Conservation (phyloP, 2,329 filamentous ascomycete species). For the Diatrype stigma region DNA sequence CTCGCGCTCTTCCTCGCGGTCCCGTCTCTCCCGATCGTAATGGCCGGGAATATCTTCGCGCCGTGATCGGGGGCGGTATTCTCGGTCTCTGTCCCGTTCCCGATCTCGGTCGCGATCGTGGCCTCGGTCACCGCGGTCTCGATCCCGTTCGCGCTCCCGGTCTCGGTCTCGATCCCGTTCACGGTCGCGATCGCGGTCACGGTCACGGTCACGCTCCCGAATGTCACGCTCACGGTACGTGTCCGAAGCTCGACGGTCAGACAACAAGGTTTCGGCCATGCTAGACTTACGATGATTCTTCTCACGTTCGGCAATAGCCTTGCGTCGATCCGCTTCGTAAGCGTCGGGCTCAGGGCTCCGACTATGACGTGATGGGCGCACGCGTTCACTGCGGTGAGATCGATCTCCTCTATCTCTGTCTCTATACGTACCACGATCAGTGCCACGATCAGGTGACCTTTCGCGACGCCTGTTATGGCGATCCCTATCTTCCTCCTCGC, state of each 20-base stretch:
- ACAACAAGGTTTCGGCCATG: conserved; percentile 60
- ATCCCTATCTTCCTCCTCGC: conserved; percentile 78
- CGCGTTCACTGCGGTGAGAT: conserved; percentile 53
- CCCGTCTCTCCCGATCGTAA: conserved; percentile 82
- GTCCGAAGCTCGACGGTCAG: conserved; percentile 47
- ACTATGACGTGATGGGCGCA: conserved; percentile 60
- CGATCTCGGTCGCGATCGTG: conserved; percentile 34
- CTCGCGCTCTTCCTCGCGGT: conserved; percentile 87
- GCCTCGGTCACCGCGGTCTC: conserved; percentile 31
- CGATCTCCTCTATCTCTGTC: conserved; percentile 57
- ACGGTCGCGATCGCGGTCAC: conserved; percentile 40
- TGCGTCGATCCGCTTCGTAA: conserved; percentile 92
- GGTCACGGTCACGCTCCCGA: conserved; percentile 32
- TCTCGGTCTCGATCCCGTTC: conserved; percentile 32
- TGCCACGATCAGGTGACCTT: conserved; percentile 50
- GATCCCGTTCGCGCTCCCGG: conserved; percentile 31
- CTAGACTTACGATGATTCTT: conserved; percentile 82
- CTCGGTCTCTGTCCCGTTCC: conserved; percentile 40
- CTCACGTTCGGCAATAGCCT: conserved; percentile 90
- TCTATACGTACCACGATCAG: conserved; percentile 49
- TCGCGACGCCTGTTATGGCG: conserved; percentile 52
- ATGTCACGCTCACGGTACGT: conserved; percentile 40
- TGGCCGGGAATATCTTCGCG: conserved; percentile 60
- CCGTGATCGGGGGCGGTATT: conserved; percentile 49
- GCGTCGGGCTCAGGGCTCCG: conserved; percentile 89